Evolutionary conservation across 306 rosid genomes (phyloP).

Genomic region (Canavalia gladiata): DNA sequence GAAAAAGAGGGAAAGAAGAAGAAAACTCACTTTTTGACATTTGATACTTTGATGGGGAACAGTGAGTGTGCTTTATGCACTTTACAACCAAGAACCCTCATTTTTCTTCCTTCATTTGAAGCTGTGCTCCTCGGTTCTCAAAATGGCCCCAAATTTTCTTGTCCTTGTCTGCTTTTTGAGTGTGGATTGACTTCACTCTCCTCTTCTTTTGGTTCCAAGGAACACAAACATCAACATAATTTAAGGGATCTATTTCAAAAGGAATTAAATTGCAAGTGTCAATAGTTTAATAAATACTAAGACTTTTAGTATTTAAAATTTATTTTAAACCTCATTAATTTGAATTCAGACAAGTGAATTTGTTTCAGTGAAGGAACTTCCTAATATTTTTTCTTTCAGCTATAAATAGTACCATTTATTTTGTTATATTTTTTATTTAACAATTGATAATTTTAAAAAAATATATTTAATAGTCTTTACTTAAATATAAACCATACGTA

Average conservation of each 20-base stretch:
- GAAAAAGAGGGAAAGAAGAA: background rate
- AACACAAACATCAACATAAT: background rate
- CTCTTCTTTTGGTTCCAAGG: background rate
- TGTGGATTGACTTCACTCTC: background rate
- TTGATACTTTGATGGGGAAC: background rate
- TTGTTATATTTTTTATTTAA: too few relatives aligned
- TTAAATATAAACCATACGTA: too few relatives aligned
- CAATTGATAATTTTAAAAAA: too few relatives aligned
- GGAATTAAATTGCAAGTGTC: too few relatives aligned
- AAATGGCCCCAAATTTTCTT: background rate
- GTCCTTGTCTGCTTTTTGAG: background rate
- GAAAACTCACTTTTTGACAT: conserved; percentile 35
- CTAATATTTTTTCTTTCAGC: too few relatives aligned
- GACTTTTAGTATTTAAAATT: too few relatives aligned
- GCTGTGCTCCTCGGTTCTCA: background rate
- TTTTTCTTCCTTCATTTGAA: background rate
- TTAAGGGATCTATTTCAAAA: background rate
- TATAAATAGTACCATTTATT: too few relatives aligned
- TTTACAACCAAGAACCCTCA: background rate
- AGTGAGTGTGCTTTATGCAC: background rate
- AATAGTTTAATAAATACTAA: too few relatives aligned
- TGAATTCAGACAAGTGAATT: too few relatives aligned
- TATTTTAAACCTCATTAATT: too few relatives aligned
- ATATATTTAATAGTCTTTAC: too few relatives aligned
- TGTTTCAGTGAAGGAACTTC: too few relatives aligned